These are phyloP conservation scores for Wickerhamiella nectarea DNA, from an alignment of 805 yeast genomes.

Conservation along the genomic window DNA sequence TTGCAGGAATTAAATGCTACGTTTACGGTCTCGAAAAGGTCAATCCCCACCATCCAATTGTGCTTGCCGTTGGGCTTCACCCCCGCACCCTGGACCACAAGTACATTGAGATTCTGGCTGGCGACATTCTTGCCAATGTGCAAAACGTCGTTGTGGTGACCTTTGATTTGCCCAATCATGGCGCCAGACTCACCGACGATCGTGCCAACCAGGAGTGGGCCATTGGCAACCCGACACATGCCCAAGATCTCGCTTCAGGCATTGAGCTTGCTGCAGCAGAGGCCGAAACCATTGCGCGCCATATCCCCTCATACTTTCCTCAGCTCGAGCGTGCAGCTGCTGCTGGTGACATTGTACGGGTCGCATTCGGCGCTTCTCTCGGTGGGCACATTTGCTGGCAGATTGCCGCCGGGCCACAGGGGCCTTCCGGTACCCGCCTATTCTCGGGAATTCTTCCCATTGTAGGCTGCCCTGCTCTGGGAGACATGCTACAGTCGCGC, in stretches of 20 bases:
- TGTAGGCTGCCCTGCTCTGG: conserved; percentile 37
- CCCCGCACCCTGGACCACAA: conserved; percentile 32
- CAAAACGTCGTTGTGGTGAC: conserved; percentile 31
- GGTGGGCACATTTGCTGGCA: conserved; percentile 46
- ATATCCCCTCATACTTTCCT: conserved; percentile 29
- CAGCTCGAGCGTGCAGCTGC: conserved; percentile 19
- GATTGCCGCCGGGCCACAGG: conserved; percentile 32
- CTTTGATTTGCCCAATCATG: conserved; percentile 46
- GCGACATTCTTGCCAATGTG: conserved; percentile 11
- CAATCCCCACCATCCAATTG: conserved; percentile 18
- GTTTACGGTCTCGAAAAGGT: conserved; percentile 30
- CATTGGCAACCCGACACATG: conserved; percentile 38
- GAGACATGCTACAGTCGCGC: conserved; percentile 34
- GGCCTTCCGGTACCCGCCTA: conserved; percentile 22
- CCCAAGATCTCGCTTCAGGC: conserved; percentile 35
- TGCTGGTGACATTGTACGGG: conserved; percentile 21
- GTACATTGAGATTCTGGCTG: conserved; percentile 31
- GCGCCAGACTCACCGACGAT: conserved; percentile 31
- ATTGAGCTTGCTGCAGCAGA: conserved; percentile 38
- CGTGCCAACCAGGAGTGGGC: conserved; percentile 33
- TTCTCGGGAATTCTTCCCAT: conserved; percentile 33
- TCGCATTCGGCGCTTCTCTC: conserved; percentile 38
- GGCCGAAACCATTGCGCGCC: conserved; percentile 32
- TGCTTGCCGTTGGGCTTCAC: conserved; percentile 35
- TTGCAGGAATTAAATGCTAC: conserved; percentile 37